Evolutionary conservation across 176 grass and related monocot species (phyloP), one percentile per base, ranked within the genome.

Genomic region (Eleusine indica): DNA sequence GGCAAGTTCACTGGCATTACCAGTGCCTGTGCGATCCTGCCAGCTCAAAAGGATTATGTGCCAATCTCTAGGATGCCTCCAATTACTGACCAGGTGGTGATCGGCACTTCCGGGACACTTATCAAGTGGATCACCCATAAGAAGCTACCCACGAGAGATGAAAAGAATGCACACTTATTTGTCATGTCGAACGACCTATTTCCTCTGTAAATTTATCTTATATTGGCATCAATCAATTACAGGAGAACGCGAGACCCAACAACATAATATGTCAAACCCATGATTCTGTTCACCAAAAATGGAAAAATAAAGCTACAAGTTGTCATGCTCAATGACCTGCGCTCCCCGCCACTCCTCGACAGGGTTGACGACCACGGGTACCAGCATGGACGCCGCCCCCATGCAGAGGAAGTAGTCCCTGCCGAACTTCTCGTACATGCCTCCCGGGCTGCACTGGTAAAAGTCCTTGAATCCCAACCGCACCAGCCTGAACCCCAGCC

Each of bases 321-420:
- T 98, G 83, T 98, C 96, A 87, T 98, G 96, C 74, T 98, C 93
- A 74, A 98, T 95, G 43, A 94, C 91, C 83, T 95, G 93, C 21
- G 96, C 96, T 19, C 80, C 96, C 89, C 71, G 90, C 96, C 93
- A 98, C 85, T 93, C 89, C 14, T 86, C 93, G 5, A 25, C 25
- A 25, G 93, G 85, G 68, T 88, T 82, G 47, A 95, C 79, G 66
- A 95, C 85, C 22, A 98, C 87, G 57, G 96, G 93, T 53, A 98
- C 91, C 19, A 98, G 77, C 82, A 98, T 95, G 25, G 96, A 93
- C 70, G 89, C 96, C 72, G 89, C 80, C 39, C 96, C 96, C 5
- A 91, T 92, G 80, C 91, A 91, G 25, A 98, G 73, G 85, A 98
- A 98, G 70, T 98, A 98, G 70, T 91, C 91, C 76, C 78, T 78